Percentiles rank a stretch among this genome's conserved stretches.
phyloP scores from a whole-genome alignment of 2,329 filamentous ascomycete species.

The Colletotrichum endophyticum region DNA sequence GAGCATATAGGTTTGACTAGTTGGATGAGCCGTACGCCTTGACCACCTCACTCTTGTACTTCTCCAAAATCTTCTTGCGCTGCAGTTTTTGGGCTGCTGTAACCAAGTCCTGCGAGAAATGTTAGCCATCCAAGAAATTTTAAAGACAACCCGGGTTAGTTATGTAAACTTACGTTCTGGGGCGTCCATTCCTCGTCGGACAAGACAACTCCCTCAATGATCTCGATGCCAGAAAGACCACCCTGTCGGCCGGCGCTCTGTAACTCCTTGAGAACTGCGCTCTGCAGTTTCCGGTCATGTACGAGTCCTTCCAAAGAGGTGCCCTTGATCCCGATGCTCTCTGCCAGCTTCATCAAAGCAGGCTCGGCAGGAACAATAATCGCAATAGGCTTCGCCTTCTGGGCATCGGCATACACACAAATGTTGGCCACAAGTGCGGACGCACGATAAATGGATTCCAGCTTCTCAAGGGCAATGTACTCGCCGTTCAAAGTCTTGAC shows the following conservation, averaged over 20 bases:
- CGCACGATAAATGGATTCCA: constrained; percentile 59
- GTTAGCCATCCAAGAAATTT: constrained; percentile 27
- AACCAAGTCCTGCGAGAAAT: constrained; percentile 56
- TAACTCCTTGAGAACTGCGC: constrained; percentile 67
- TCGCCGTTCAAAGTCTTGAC: constrained; percentile 84
- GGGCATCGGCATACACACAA: constrained; percentile 58
- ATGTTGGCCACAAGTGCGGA: constrained; percentile 58
- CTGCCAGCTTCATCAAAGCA: constrained; percentile 58
- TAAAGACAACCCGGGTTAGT: background rate
- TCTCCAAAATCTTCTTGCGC: constrained; percentile 68
- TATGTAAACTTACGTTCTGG: constrained; percentile 67
- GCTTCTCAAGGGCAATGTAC: constrained; percentile 83
- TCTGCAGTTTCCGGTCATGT: constrained; percentile 69
- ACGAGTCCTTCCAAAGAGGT: constrained; percentile 69
- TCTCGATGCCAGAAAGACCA: constrained; percentile 70
- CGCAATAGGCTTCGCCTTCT: constrained; percentile 57
- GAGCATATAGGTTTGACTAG: background rate
- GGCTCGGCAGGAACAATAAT: constrained; percentile 63
- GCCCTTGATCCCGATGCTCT: constrained; percentile 48
- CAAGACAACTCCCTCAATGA: constrained; percentile 73
- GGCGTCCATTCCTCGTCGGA: constrained; percentile 79
- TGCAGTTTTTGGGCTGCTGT: constrained; percentile 78
- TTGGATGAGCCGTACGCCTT: constrained; percentile 56
- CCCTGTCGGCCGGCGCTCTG: constrained; percentile 65
- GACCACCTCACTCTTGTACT: constrained; percentile 66